Conservation (phyloP, 345 rosid genomes). For the Salix dunnii region DNA sequence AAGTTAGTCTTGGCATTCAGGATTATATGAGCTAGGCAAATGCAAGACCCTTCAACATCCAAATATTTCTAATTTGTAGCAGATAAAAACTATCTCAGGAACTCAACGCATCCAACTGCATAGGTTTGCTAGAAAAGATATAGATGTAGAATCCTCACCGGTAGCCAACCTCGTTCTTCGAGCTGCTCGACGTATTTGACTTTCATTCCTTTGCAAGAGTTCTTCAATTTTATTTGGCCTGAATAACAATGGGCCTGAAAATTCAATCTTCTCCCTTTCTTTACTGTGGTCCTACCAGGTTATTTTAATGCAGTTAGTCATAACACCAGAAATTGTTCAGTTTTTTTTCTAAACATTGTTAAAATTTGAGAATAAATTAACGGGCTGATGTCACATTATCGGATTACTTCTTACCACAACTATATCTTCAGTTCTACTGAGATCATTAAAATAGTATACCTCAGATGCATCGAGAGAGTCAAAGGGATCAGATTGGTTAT, state of each 20-base stretch:
- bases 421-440: slow-evolving; percentile 14
- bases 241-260: slow-evolving; percentile 49
- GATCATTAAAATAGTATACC: slow-evolving; percentile 22
- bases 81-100: no score
- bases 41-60: no score
- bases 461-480: slow-evolving; percentile 35
- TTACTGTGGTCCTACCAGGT: slow-evolving; percentile 8
- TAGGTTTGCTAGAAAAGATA: no score
- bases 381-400: slow-evolving; percentile 26
- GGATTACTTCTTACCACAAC: slow-evolving; percentile 21
- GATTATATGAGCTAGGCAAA: no score
- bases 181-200: slow-evolving; percentile 45
- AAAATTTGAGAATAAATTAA: not conserved
- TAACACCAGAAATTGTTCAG: not conserved
- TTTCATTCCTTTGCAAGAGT: slow-evolving; percentile 50
- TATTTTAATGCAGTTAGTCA: not conserved
- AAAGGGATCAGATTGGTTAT: slow-evolving; percentile 11
- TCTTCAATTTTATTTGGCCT: slow-evolving; percentile 44
- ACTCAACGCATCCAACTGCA: no score
- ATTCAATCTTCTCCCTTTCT: slow-evolving; percentile 11
- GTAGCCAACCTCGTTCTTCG: slow-evolving; percentile 42
- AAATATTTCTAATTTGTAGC: no score
- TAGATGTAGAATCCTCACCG: slow-evolving; percentile 24
- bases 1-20: no score
- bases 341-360: not conserved